Percentiles rank a stretch among this genome's conserved stretches.
These are phyloP conservation scores for Gloeopeniophorella convolvens DNA, from an alignment of 768 basidiomycete species.

Conservation along the genomic window DNA sequence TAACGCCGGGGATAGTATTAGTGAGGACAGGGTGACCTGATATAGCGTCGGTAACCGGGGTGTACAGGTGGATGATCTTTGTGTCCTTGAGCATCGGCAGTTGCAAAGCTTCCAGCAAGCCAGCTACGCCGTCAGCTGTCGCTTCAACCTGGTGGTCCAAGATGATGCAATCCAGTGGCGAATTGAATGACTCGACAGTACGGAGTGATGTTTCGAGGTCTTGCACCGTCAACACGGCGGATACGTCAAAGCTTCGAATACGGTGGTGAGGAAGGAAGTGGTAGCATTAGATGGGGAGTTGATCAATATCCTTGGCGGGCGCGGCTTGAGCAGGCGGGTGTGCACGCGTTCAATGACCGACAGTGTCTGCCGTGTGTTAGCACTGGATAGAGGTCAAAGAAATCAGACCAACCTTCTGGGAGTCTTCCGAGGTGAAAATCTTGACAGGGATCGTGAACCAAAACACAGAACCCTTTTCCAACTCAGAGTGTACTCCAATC, in stretches of 20 bases:
- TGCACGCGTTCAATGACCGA: conserved; percentile 43
- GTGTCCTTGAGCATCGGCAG: conserved; percentile 41
- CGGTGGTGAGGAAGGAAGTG: conserved; percentile 44
- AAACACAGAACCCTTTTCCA: conserved; percentile 58
- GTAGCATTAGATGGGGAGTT: conserved; percentile 57
- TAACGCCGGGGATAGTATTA: conserved; percentile 46
- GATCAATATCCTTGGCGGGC: conserved; percentile 44
- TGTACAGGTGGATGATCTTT: conserved; percentile 66
- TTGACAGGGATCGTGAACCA: conserved; percentile 71
- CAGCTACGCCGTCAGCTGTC: conserved; percentile 50
- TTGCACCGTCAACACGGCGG: conserved; percentile 36
- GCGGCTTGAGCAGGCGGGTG: conserved; percentile 40
- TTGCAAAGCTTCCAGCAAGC: conserved; percentile 37
- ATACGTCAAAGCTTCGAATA: conserved; percentile 52
- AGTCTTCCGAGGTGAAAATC: conserved; percentile 48
- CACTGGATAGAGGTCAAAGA: neutral
- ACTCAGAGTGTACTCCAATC: conserved; percentile 62
- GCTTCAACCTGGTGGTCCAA: conserved; percentile 61
- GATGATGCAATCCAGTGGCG: conserved; percentile 55
- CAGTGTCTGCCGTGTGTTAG: conserved; percentile 31
- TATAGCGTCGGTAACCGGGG: conserved; percentile 53
- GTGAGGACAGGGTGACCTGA: conserved; percentile 47
- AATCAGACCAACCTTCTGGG: conserved; percentile 39
- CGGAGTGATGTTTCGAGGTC: conserved; percentile 41
- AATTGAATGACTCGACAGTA: conserved; percentile 26